Base-by-base conservation (phyloP, 1,284 basidiomycete genomes). In the Trichosporon asahii region DNA sequence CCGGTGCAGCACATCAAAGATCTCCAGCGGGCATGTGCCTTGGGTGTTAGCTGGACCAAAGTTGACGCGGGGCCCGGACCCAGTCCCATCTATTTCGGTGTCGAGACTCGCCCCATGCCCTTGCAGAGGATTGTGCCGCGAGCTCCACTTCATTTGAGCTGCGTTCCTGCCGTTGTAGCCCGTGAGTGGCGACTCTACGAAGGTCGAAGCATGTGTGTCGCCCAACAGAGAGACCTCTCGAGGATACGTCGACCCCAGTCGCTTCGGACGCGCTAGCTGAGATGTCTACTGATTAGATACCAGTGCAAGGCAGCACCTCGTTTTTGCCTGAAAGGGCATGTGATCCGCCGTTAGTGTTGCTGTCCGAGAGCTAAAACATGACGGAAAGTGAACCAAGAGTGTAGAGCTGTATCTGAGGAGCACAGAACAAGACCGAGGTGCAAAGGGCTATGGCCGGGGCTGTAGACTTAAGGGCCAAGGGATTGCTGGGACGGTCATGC, bases 181-280 rank as follows among this genome's bases (percentile, higher is more conserved):
- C 5, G 8, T 14, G 27, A 15, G 55, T 40, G 37, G 40, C 40
- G 9, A 12, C 5, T 31, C 12, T 31, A 9, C 29, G 2, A 15
- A 33, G 29, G 21, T 18, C 29, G 29, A 21, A 61, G 29, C 29
- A 61, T 61, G 57, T n/a, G 27, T 61, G 18, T 61, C 15, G 15
- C 14, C 21, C 29, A 61, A 1, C 23, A 33, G 11, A n/a, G n/a
- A n/a, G n/a, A n/a, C n/a, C 29, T 61, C 57, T 27, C 57, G 29
- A 61, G 57, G 57, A 61, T 61, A 61, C 57, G 29, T 61, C 55
- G 55, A 57, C 55, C 6, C 55, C 27, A 7, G 44, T 46, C 49
- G 49, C 49, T 25, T 9, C 8, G 9, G 49, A 23, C 21, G 2
- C 1, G 44, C 3, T 21, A 15, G 46, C 21, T 23, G 18, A 23